Conservation (phyloP, 2,329 filamentous ascomycete species). For the Colletotrichum acutatum region DNA sequence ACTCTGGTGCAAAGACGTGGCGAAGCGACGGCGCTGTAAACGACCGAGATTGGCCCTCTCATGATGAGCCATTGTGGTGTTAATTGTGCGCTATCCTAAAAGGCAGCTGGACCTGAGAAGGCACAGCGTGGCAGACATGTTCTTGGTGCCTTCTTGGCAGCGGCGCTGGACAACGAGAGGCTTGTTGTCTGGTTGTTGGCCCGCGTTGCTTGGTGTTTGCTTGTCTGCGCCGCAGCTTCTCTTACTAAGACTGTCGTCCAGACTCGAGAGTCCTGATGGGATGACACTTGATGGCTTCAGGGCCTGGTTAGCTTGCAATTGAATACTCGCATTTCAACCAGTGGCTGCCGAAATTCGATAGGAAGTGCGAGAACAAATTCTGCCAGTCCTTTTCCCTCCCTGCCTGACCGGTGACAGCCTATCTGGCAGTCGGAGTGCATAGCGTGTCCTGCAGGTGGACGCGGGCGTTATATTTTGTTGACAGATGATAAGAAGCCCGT, state of each 20-base stretch:
- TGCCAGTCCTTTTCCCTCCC: not conserved
- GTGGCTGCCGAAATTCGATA: not conserved
- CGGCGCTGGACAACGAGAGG: not conserved
- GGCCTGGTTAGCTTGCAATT: no score
- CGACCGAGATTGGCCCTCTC: not conserved
- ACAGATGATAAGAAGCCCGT: not conserved
- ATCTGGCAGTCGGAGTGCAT: not conserved
- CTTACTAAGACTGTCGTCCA: not conserved
- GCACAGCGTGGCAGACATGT: not conserved
- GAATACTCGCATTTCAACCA: no score
- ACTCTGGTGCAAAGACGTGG: not conserved
- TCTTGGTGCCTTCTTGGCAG: slow-evolving; percentile 6
- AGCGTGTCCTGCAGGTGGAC: not conserved
- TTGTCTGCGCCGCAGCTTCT: not conserved
- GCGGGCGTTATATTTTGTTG: not conserved
- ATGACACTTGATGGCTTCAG: not conserved
- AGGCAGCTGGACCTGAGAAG: not conserved
- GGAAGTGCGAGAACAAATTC: not conserved
- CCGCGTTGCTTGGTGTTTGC: slow-evolving; percentile 4
- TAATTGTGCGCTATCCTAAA: no score
- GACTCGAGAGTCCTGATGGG: not conserved
- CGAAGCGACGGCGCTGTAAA: not conserved
- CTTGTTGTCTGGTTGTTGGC: not conserved
- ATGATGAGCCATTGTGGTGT: not conserved
- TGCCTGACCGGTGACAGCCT: not conserved